phyloP scores from a whole-genome alignment of 2,329 filamentous ascomycete genomes.

The Ceratocystis alfenasii region DNA sequence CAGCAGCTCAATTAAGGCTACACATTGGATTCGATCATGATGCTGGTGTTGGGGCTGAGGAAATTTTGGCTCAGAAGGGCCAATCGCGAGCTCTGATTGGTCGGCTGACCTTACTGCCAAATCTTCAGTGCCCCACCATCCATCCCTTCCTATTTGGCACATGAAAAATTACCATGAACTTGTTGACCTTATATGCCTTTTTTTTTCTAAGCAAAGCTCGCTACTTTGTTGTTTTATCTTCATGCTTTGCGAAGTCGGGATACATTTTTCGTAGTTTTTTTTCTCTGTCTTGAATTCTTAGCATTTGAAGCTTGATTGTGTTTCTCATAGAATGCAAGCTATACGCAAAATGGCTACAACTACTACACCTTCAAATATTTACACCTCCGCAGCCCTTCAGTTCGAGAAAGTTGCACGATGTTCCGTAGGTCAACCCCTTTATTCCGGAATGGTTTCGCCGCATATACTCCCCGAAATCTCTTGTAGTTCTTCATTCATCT shows the following conservation, averaged over 20 bases:
- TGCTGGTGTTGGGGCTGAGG: constrained; percentile 16
- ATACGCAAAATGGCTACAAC: constrained; percentile 19
- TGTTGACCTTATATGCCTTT: neutral
- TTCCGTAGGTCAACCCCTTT: constrained; percentile 47
- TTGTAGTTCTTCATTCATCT: neutral
- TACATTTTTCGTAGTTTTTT: neutral
- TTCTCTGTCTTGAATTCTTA: neutral
- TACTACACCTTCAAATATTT: constrained; percentile 31
- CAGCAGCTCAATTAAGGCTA: neutral
- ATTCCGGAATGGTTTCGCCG: neutral
- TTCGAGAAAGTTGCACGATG: constrained; percentile 70
- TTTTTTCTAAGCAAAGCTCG: neutral
- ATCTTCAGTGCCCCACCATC: constrained; percentile 12
- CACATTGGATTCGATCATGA: neutral
- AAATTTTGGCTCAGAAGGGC: constrained; percentile 18
- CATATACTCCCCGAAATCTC: neutral
- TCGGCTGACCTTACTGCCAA: neutral
- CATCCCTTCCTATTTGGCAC: neutral
- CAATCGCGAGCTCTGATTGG: constrained; percentile 20
- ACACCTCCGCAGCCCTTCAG: constrained; percentile 54
- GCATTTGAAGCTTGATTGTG: neutral
- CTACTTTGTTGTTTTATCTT: neutral
- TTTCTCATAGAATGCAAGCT: constrained; percentile 15
- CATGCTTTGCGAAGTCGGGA: neutral
- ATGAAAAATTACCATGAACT: neutral